Evolutionary conservation across 2,329 filamentous ascomycete species (phyloP).

Genomic region (Aspergillus sp.): DNA sequence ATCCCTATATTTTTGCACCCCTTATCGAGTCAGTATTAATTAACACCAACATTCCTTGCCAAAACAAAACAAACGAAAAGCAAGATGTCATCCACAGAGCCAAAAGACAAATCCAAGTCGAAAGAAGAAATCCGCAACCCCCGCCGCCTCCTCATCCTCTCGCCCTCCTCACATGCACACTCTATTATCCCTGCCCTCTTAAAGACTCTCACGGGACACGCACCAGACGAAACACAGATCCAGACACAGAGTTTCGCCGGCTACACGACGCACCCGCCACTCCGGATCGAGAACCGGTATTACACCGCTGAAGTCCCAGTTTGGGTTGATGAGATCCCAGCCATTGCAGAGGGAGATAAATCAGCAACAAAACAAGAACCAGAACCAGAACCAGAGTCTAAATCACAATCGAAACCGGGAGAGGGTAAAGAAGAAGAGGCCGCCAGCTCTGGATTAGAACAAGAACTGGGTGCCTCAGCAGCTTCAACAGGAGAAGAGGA

Average conservation of each 20-base stretch:
- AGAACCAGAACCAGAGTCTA: too few relatives aligned
- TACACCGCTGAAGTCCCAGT: constrained; percentile 45
- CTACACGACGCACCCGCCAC: constrained; percentile 46
- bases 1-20: neutral
- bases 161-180: constrained; percentile 36
- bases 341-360: neutral
- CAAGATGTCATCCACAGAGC: neutral
- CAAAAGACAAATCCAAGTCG: constrained; percentile 1
- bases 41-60: neutral
- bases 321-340: constrained; percentile 49
- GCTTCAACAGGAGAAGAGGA: constrained; percentile 2
- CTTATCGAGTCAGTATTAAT: neutral
- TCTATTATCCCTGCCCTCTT: constrained; percentile 39
- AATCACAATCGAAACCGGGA: too few relatives aligned
- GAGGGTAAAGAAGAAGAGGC: neutral
- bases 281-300: constrained; percentile 44
- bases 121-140: constrained; percentile 33
- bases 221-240: constrained; percentile 22
- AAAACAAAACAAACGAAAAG: neutral
- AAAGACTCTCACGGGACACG: constrained; percentile 35
- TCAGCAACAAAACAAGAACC: too few relatives aligned
- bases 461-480: neutral
- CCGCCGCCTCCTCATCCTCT: constrained; percentile 43
- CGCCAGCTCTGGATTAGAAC: neutral
- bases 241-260: constrained; percentile 41